A percentile compares a stretch with the other conserved stretches of the same genome.
These are phyloP conservation scores for Ophiostoma perfectum DNA, from an alignment of 2,329 filamentous ascomycete species.

Conservation along the genomic window DNA sequence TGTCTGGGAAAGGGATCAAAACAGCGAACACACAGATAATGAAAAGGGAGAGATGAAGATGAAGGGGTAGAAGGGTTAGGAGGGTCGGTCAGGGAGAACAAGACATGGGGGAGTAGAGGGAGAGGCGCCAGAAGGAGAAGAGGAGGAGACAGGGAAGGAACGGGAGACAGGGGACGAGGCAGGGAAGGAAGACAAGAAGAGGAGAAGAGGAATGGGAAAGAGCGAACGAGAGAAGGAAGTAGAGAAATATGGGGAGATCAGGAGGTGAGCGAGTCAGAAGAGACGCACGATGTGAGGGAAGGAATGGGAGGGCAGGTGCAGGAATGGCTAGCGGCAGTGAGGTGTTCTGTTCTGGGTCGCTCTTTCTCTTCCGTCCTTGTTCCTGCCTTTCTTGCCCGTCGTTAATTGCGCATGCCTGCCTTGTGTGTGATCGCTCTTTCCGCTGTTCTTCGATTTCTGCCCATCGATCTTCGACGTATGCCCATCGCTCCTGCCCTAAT, in stretches of 20 bases:
- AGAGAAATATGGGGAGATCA: not conserved
- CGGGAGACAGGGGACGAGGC: conserved; percentile 10
- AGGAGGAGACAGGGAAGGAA: conserved; percentile 12
- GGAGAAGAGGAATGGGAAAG: not conserved
- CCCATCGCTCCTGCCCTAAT: not conserved
- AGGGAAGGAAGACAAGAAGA: not conserved
- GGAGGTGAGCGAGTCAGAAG: conserved; percentile 2
- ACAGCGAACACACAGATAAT: not conserved
- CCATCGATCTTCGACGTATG: no score
- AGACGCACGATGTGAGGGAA: not conserved
- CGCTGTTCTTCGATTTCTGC: no score
- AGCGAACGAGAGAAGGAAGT: not conserved
- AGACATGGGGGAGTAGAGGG: conserved; percentile 1
- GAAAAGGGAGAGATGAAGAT: not conserved
- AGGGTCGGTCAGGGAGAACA: not conserved
- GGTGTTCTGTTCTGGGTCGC: not conserved
- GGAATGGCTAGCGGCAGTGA: not conserved
- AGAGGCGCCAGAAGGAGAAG: not conserved
- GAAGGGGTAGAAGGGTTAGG: conserved; percentile 2
- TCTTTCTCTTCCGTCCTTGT: no score
- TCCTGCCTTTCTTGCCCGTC: no score
- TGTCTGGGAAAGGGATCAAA: not conserved
- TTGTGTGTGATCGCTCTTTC: no score
- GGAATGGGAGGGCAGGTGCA: not conserved
- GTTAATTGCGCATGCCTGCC: no score